phyloP scores from a whole-genome alignment of 331 rosid genomes.

The Quercus phellos region DNA sequence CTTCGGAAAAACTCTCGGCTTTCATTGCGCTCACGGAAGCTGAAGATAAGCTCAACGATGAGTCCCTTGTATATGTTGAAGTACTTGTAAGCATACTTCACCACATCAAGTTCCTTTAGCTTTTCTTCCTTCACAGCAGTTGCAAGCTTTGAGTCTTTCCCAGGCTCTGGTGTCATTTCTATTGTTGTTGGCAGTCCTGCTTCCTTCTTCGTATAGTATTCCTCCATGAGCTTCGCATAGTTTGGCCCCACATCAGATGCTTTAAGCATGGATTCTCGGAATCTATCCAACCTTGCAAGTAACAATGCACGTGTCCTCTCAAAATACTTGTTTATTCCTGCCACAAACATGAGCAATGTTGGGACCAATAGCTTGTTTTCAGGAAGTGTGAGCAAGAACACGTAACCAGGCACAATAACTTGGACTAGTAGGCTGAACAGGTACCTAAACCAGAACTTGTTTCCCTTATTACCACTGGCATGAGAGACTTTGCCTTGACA shows the following conservation, averaged over 20 bases:
- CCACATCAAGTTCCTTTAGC: background rate
- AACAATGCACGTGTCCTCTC: slow-evolving; percentile 44
- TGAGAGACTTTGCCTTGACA: too few relatives aligned
- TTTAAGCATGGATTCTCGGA: slow-evolving; percentile 26
- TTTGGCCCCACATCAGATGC: slow-evolving; percentile 22
- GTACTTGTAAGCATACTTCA: slow-evolving; percentile 12
- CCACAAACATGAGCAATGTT: slow-evolving; percentile 23
- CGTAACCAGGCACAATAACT: slow-evolving; percentile 27
- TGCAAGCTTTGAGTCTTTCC: background rate
- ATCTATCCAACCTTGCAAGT: slow-evolving; percentile 29
- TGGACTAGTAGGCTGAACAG: slow-evolving; percentile 36
- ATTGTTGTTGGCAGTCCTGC: slow-evolving; percentile 17
- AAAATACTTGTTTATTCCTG: slow-evolving; percentile 39
- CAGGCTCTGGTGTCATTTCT: slow-evolving; percentile 7
- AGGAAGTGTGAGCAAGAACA: slow-evolving; percentile 41
- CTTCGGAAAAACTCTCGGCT: slow-evolving; percentile 19
- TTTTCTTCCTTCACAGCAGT: too few relatives aligned
- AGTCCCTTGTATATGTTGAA: slow-evolving; percentile 27
- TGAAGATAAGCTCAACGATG: slow-evolving; percentile 34
- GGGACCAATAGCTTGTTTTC: slow-evolving; percentile 26
- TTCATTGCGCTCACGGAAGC: slow-evolving; percentile 20
- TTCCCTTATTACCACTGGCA: too few relatives aligned
- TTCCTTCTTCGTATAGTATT: background rate
- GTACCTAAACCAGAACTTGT: slow-evolving; percentile 41
- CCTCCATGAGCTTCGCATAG: slow-evolving; percentile 28